These are phyloP conservation scores for Juncus inflexus DNA, from an alignment of 176 grass and related monocot species.

Conservation along the genomic window DNA sequence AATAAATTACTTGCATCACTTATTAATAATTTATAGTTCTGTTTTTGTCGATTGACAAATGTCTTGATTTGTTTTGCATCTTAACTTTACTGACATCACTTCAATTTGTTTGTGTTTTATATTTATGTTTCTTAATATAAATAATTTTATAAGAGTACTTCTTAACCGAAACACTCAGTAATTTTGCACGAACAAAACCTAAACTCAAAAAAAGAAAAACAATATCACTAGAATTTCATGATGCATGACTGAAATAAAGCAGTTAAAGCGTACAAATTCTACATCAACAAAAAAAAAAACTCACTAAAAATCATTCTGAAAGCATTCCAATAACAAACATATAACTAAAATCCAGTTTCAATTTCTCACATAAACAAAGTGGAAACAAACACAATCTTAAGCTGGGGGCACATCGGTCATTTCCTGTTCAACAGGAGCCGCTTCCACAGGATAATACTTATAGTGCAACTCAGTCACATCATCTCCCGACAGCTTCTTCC, in stretches of 20 bases:
- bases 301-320: neutral
- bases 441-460: constrained; percentile 70
- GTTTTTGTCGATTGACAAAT: too few species aligned
- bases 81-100: too few species aligned
- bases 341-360: constrained; percentile 2
- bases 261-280: neutral
- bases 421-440: constrained; percentile 58
- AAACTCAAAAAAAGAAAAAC: neutral
- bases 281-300: neutral
- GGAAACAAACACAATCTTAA: constrained; percentile 24
- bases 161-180: too few species aligned
- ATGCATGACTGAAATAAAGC: neutral
- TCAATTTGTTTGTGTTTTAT: too few species aligned
- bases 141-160: too few species aligned
- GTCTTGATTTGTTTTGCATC: too few species aligned
- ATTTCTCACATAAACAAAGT: neutral
- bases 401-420: constrained; percentile 60
- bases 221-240: neutral
- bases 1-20: too few species aligned
- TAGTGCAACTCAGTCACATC: constrained; percentile 89
- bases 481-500: constrained; percentile 94
- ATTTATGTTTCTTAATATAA: too few species aligned
- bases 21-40: too few species aligned
- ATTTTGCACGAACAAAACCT: too few species aligned
- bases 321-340: constrained; percentile 14